phyloP scores from a whole-genome alignment of 441 rosid species.

The Jatropha multifida region DNA sequence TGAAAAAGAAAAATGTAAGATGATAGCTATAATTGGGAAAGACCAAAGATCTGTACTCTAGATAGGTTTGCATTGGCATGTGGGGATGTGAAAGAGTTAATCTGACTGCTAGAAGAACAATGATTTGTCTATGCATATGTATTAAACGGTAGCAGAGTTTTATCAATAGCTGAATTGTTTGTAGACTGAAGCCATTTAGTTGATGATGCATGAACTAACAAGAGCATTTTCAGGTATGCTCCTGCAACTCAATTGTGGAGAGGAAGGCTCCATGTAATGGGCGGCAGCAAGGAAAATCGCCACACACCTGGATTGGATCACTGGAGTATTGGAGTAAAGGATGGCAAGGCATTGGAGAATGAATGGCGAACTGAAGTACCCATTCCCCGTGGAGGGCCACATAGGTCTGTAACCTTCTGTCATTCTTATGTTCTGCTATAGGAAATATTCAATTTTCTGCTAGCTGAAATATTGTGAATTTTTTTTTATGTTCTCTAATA shows the following conservation, averaged over 20 bases:
- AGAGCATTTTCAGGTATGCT: conserved; percentile 60
- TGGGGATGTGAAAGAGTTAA: not conserved
- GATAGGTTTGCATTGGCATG: not conserved
- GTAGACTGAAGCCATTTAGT: not conserved
- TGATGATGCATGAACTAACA: conserved; percentile 1
- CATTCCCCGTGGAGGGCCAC: conserved; percentile 97
- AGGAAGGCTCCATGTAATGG: conserved; percentile 94
- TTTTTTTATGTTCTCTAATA: not conserved
- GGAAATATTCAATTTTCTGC: not conserved
- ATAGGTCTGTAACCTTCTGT: conserved; percentile 46
- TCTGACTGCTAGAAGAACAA: not conserved
- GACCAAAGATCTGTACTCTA: not conserved
- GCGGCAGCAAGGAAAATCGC: conserved; percentile 91
- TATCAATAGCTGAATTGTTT: not conserved
- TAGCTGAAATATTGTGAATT: not conserved
- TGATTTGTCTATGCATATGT: not conserved
- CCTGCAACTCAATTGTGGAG: conserved; percentile 94
- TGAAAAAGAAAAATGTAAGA: not conserved
- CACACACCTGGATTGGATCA: conserved; percentile 78
- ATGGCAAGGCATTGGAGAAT: conserved; percentile 65
- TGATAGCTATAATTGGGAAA: not conserved
- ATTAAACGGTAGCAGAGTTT: not conserved
- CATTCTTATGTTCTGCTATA: not conserved
- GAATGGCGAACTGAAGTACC: conserved; percentile 66
- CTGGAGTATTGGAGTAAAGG: conserved; percentile 87